Base-by-base conservation (phyloP, 352 stramenopile species). In the Elongisporangium anandrum region DNA sequence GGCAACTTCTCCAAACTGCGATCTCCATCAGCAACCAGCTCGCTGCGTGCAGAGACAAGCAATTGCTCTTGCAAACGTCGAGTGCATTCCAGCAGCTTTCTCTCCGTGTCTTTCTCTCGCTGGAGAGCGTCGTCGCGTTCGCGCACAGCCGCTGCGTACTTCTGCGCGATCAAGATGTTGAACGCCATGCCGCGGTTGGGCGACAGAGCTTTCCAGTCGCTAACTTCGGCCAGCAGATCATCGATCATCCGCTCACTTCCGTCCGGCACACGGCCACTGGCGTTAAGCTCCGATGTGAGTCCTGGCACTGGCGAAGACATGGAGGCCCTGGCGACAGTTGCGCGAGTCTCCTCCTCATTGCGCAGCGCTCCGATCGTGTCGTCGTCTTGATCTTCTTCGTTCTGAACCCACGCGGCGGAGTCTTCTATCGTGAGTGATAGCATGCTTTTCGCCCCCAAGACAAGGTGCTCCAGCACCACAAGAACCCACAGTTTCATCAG, bases 401-500 rank as follows among this genome's bases (percentile, higher is more conserved):
- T 65, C 51, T 76, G 77, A 21, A 93, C 84, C 84, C 84, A 93
- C 15, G 76, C 67, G 1, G 84, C 79, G 8, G 78, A 75, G 55
- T 93, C 84, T 54, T 89, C 71, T 34, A 91, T 90, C 4, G 72
- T 69, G 8, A 91, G 59, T 21, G 79, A 87, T 20, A 93, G 56
- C 4, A 88, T 52, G 53, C 80, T 80, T 57, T 92, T 92, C 3
- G 82, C 59, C 0, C 70, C 80, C 9, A 92, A 65, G 16, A 92
- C 73, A 7, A 81, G 53, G 59, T 92, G 82, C 56, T 92, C 82
- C 50, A 89, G 64, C n/a, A 64, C 66, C 0, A 92, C 56, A 10
- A 92, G 49, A 2, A 87, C 26, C 78, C 78, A 87, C 10, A 92
- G 65, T 49, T 89, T 87, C 13, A 63, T 74, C 15, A 90, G 22